Conservation (phyloP, 768 basidiomycete genomes). For the Auriscalpium microsporum region DNA sequence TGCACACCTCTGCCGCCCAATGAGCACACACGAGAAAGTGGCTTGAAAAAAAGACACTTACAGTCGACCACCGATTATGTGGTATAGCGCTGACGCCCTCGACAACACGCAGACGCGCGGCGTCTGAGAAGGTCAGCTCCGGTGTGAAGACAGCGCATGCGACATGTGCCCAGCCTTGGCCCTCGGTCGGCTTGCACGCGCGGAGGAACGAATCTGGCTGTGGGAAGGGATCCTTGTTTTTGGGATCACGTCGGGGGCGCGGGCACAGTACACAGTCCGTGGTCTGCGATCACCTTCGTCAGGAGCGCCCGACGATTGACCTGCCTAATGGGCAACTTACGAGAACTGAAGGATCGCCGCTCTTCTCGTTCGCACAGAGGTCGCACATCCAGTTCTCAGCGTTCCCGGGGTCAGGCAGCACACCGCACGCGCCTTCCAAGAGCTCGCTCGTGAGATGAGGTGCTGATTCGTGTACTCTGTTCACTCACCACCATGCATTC, state of each 20-base stretch:
- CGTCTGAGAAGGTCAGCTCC: constrained; percentile 78
- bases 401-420: constrained; percentile 50
- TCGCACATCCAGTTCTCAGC: constrained; percentile 82
- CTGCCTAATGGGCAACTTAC: constrained; percentile 33
- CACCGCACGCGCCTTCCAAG: constrained; percentile 55
- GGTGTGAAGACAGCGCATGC: constrained; percentile 84
- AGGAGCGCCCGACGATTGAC: not conserved
- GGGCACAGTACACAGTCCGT: constrained; percentile 85
- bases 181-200: constrained; percentile 84
- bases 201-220: constrained; percentile 60
- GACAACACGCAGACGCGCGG: constrained; percentile 61
- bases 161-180: constrained; percentile 87
- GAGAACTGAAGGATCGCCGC: constrained; percentile 63
- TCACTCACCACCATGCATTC: constrained; percentile 66
- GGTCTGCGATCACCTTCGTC: constrained; percentile 37
- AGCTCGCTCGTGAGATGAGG: not conserved
- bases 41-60: constrained; percentile 29
- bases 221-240: constrained; percentile 36
- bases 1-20: constrained; percentile 49
- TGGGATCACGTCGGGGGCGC: constrained; percentile 40
- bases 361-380: constrained; percentile 77
- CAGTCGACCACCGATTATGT: constrained; percentile 62
- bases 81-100: constrained; percentile 79
- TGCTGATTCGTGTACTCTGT: not conserved
- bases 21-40: constrained; percentile 9